Evolutionary conservation across 2,329 filamentous ascomycete species (phyloP).

Genomic region (Fusarium liriodendri): DNA sequence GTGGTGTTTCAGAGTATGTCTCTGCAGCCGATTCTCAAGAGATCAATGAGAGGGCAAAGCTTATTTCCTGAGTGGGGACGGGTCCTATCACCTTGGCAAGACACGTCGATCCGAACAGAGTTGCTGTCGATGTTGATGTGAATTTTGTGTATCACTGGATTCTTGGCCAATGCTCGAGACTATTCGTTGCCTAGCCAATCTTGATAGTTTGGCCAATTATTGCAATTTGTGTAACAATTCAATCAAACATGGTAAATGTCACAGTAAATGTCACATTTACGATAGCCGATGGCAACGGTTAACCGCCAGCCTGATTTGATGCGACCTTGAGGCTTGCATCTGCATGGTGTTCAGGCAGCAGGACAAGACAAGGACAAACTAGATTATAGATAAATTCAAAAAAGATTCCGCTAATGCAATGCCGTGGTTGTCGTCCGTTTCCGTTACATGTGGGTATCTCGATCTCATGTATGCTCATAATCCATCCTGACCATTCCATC

Average conservation of each 20-base stretch:
- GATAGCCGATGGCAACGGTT: background rate
- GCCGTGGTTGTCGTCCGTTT: conserved; percentile 3
- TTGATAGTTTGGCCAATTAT: background rate
- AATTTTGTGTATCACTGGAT: background rate
- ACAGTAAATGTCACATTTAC: background rate
- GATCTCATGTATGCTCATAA: conserved; percentile 29
- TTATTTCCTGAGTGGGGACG: conserved; percentile 6
- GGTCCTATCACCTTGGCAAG: background rate
- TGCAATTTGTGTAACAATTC: background rate
- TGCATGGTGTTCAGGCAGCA: conserved; percentile 1
- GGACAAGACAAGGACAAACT: background rate
- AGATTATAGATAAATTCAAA: conserved; percentile 3
- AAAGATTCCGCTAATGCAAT: conserved; percentile 8
- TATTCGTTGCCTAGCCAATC: background rate
- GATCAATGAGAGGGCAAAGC: conserved; percentile 4
- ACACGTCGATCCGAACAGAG: background rate
- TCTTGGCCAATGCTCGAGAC: background rate
- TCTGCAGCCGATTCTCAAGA: background rate
- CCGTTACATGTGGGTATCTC: conserved; percentile 32
- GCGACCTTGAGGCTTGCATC: conserved; percentile 7
- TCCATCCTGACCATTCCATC: conserved; percentile 11
- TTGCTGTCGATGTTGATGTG: background rate
- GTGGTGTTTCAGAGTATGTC: conserved; percentile 34
- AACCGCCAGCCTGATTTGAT: background rate
- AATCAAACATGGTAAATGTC: background rate